These are phyloP conservation scores for Ceratonia siliqua DNA, from an alignment of 306 rosid species.

Conservation along the genomic window DNA sequence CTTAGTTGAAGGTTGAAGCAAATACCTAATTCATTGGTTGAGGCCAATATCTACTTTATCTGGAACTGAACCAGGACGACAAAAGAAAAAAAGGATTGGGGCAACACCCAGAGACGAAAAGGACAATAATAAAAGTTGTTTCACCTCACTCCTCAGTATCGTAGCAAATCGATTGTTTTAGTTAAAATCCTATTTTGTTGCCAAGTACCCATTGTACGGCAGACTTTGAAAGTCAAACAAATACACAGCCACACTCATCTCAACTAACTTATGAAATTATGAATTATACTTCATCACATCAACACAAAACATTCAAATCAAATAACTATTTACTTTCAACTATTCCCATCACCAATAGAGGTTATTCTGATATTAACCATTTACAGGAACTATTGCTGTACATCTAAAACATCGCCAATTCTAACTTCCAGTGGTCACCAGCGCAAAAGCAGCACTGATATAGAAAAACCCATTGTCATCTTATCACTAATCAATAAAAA, in stretches of 20 bases:
- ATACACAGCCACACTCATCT: conserved; percentile 1
- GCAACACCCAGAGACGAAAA: not conserved
- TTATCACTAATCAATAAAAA: not conserved
- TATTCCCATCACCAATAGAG: not conserved
- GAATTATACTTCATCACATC: conserved; percentile 6
- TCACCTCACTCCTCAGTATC: not conserved
- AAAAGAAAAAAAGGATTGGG: not conserved
- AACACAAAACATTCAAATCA: conserved; percentile 1
- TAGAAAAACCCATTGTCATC: not conserved
- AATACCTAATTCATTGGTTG: conserved; percentile 15
- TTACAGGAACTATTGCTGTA: not conserved
- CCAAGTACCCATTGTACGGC: conserved; percentile 5
- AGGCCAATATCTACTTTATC: not conserved
- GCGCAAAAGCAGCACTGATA: not conserved
- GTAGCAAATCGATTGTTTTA: not conserved
- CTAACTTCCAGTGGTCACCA: not conserved
- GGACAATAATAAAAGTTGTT: not conserved
- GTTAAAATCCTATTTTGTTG: conserved; percentile 4
- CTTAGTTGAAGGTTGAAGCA: conserved; percentile 16
- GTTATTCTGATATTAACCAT: not conserved
- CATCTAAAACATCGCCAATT: not conserved
- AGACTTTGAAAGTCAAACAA: conserved; percentile 6
- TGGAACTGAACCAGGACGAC: not conserved
- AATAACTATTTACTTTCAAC: not conserved
- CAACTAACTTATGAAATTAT: not conserved